Base-by-base conservation (phyloP, 495 filamentous ascomycete species). In the Polyplosphaeria fusca region DNA sequence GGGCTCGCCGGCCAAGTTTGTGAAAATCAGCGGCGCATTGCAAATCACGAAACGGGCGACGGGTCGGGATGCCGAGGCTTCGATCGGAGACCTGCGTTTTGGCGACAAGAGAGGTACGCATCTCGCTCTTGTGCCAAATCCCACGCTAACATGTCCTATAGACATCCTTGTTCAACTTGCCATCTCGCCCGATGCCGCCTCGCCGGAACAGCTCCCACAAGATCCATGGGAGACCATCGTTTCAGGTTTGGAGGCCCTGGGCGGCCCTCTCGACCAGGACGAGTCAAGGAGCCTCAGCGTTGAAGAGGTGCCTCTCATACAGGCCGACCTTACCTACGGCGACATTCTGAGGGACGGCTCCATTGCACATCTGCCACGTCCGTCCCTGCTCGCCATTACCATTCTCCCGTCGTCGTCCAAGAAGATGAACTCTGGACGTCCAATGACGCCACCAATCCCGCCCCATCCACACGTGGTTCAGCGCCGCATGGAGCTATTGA, bases 11-110 rank as follows among this genome's bases (percentile, higher is more conserved):
- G 93, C 94, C 62, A 95, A 93, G 66, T 96, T 99, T 67, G 88
- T 95, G 66, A 99, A 99, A 75, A 97, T 97, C 65, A 96, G 90
- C 67, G 93, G 93, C 41, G 93, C 93, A 13, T 79, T 99, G 20
- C 93, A 97, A 68, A 91, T 95, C 52, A 96, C 93, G 0, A 97
- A 97, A 74, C 87, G 93, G 47, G 94, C 93, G n/a, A 95, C 92
- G 39, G 93, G 93, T 13, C 86, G 89, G 48, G 93, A 97, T 67
- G 93, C 93, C 0, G 93, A 99, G 70, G 94, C 91, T 19, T 84
- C 88, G 2, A 74, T 99, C 41, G 93, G 93, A 18, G 93, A 99
- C 72, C 78, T 99, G 37, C 81, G 90, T 47, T 99, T 97, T 68
- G 93, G 93, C 47, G 93, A 99, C 71, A 99, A 96, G 77, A 86